Percentiles rank a stretch among this genome's conserved stretches.
These are phyloP conservation scores for Apiospora hydei DNA, from an alignment of 2,329 filamentous ascomycete species.

Conservation along the genomic window DNA sequence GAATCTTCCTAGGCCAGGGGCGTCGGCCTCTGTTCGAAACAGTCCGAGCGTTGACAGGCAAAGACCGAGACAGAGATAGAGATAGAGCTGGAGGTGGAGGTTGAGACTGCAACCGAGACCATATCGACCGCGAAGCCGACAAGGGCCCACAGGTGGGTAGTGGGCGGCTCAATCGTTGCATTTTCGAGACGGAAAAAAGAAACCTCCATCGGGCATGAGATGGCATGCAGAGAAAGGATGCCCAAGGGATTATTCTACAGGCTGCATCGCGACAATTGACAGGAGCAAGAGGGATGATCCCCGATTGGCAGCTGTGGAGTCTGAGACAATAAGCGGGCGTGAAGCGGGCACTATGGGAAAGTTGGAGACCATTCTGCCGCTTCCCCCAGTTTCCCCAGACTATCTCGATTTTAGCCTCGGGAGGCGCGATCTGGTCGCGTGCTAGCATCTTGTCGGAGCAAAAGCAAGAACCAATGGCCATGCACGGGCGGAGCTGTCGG, in stretches of 20 bases:
- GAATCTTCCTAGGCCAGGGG: not conserved
- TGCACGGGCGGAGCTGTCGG: not conserved
- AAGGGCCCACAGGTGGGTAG: not conserved
- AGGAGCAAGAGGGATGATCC: not conserved
- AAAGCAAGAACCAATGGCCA: not conserved
- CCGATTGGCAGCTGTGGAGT: not conserved
- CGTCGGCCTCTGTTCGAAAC: not conserved
- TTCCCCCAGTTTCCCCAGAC: slow-evolving; percentile 2
- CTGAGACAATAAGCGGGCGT: slow-evolving; percentile 6
- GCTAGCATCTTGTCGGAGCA: not conserved
- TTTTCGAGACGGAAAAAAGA: not conserved
- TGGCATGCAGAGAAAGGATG: not conserved
- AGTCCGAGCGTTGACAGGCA: not conserved
- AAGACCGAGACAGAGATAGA: not conserved
- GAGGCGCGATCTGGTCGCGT: slow-evolving; percentile 14
- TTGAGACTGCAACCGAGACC: not conserved
- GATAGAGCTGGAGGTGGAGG: not conserved
- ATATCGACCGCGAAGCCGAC: not conserved
- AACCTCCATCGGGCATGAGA: not conserved
- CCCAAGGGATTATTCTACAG: not conserved
- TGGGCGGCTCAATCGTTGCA: slow-evolving; percentile 16
- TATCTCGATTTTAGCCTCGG: slow-evolving; percentile 4
- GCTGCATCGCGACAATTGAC: not conserved
- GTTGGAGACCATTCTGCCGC: too few relatives aligned
- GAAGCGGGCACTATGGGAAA: not conserved